These are phyloP conservation scores for Penicillium sp. DNA, from an alignment of 2,329 filamentous ascomycete species.

Conservation along the genomic window DNA sequence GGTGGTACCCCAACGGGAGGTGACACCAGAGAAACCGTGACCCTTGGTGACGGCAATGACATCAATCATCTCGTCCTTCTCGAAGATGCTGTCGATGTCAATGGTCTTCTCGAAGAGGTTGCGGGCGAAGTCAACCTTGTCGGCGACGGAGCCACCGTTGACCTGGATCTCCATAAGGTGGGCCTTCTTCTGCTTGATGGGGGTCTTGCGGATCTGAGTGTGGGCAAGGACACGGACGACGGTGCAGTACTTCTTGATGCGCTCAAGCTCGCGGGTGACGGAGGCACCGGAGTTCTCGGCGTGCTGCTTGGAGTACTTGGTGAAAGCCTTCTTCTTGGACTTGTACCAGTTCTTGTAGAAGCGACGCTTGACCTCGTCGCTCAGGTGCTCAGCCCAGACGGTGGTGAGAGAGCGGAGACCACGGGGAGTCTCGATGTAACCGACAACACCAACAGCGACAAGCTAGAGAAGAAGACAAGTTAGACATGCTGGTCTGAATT, in stretches of 20 bases:
- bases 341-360: conserved; percentile 99
- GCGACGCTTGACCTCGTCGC: conserved; percentile 97
- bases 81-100: conserved; percentile 88
- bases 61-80: conserved; percentile 99
- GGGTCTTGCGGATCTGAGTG: conserved; percentile 98
- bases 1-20: conserved; percentile 98
- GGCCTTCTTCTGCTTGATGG: conserved; percentile 99
- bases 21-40: conserved; percentile 98
- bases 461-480: conserved; percentile 61
- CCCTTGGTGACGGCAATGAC: conserved; percentile 99
- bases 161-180: conserved; percentile 99
- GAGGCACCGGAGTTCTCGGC: conserved; percentile 86
- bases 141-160: conserved; percentile 92
- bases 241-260: conserved; percentile 99
- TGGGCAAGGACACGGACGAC: conserved; percentile 98
- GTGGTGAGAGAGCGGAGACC: conserved; percentile 99
- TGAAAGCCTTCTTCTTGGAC: conserved; percentile 99
- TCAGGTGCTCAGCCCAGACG: conserved; percentile 98
- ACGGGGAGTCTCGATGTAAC: conserved; percentile 99
- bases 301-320: conserved; percentile 99
- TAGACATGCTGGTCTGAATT: not conserved
- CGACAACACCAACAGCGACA: conserved; percentile 99
- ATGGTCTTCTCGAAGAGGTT: conserved; percentile 99
- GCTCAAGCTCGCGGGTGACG: conserved; percentile 96
- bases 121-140: conserved; percentile 96